Evolutionary conservation across 2,329 filamentous ascomycete genomes (phyloP).

Genomic region (Xylaria sp.): DNA sequence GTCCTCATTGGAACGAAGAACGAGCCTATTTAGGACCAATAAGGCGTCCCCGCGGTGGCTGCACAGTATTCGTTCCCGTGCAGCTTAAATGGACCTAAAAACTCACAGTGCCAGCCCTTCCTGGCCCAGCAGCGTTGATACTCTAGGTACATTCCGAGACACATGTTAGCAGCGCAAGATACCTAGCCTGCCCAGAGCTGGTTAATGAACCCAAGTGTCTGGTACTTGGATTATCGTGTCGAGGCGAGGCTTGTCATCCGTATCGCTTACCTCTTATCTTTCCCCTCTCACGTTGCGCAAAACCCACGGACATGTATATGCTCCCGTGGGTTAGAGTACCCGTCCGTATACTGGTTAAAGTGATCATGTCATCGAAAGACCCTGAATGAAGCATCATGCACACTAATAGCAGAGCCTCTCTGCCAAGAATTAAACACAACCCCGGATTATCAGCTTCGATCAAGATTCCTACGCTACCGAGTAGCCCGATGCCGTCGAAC

Average conservation of each 20-base stretch:
- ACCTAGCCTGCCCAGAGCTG: neutral
- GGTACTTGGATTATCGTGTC: neutral
- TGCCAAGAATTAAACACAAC: constrained; percentile 24
- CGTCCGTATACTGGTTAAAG: neutral
- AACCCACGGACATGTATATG: neutral
- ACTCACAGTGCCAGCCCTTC: constrained; percentile 2
- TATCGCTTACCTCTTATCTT: neutral
- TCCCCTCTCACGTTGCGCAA: neutral
- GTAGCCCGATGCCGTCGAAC: neutral
- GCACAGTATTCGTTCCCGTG: neutral
- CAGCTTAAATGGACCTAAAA: neutral
- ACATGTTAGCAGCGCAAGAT: constrained; percentile 7
- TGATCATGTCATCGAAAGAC: neutral
- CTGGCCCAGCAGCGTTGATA: neutral
- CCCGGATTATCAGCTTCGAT: constrained; percentile 11
- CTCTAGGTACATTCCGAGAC: neutral
- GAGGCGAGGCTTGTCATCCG: neutral
- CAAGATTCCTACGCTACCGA: neutral
- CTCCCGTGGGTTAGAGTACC: too few relatives aligned
- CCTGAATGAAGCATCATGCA: constrained; percentile 23
- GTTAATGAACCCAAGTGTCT: neutral
- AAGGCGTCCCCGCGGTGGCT: neutral
- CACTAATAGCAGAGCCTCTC: constrained; percentile 30
- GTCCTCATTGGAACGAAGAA: constrained; percentile 21
- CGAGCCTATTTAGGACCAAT: constrained; percentile 22